These are phyloP conservation scores for Populus deltoides DNA, from an alignment of 345 rosid species.

Conservation along the genomic window DNA sequence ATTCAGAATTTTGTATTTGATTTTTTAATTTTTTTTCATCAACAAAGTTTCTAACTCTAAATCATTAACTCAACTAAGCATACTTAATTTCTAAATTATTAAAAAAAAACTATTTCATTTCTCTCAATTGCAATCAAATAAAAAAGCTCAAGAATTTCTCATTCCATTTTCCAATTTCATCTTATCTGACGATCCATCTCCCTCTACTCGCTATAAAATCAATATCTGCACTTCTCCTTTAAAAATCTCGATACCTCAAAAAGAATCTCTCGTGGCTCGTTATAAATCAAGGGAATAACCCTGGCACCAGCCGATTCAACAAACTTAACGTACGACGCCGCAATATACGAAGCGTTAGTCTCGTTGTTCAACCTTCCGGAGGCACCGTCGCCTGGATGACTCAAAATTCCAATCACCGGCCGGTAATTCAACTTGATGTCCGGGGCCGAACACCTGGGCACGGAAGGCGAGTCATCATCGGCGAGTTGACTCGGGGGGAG, in stretches of 20 bases:
- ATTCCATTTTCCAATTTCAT: background rate
- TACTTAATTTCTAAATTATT: background rate
- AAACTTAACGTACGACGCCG: constrained; percentile 85
- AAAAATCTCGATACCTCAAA: constrained; percentile 44
- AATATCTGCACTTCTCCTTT: background rate
- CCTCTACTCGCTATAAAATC: background rate
- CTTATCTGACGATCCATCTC: background rate
- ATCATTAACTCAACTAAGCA: background rate
- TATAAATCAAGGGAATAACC: constrained; percentile 78
- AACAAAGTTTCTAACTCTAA: background rate
- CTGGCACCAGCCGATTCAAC: constrained; percentile 93
- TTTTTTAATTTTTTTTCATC: background rate
- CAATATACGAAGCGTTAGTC: constrained; percentile 53
- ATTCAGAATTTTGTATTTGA: background rate
- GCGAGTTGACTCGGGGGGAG: constrained; percentile 45
- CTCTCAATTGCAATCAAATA: background rate
- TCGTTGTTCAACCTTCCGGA: constrained; percentile 68
- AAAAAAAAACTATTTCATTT: background rate
- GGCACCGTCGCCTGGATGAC: constrained; percentile 90
- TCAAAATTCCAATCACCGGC: constrained; percentile 80
- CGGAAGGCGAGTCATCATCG: constrained; percentile 13
- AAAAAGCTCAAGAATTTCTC: background rate
- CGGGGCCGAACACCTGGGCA: constrained; percentile 41
- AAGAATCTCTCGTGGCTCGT: constrained; percentile 61
- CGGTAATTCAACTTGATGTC: constrained; percentile 59